Evolutionary conservation across 2,329 filamentous ascomycete genomes (phyloP).

Genomic region (Scedosporium aurantiacum): DNA sequence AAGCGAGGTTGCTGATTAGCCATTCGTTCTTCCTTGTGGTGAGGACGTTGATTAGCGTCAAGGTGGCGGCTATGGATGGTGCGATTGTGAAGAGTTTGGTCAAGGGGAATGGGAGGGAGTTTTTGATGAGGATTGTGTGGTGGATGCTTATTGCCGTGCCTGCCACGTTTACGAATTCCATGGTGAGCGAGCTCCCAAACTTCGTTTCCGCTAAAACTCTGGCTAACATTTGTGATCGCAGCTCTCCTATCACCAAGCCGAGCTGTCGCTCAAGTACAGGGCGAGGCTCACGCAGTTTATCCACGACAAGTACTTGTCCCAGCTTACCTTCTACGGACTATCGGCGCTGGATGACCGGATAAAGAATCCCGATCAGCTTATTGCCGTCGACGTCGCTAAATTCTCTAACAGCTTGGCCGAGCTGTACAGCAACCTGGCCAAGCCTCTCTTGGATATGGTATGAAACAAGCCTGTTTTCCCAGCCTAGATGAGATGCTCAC

Average conservation of each 20-base stretch:
- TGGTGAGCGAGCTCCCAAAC: constrained; percentile 47
- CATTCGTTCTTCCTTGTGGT: constrained; percentile 90
- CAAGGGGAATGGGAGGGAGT: constrained; percentile 81
- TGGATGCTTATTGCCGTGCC: constrained; percentile 98
- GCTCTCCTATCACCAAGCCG: constrained; percentile 94
- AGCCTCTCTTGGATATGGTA: constrained; percentile 87
- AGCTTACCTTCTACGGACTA: constrained; percentile 95
- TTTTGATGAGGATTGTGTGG: constrained; percentile 80
- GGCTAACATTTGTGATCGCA: constrained; percentile 23
- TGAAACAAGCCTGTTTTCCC: constrained; percentile 10
- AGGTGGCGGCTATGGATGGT: constrained; percentile 93
- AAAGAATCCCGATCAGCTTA: constrained; percentile 96
- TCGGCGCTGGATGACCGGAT: constrained; percentile 93
- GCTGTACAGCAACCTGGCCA: constrained; percentile 91
- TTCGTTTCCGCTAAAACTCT: neutral
- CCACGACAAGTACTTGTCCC: constrained; percentile 90
- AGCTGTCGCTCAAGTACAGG: constrained; percentile 84
- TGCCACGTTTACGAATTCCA: constrained; percentile 96
- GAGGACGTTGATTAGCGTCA: constrained; percentile 83
- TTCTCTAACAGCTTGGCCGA: constrained; percentile 94
- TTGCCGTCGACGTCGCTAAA: constrained; percentile 90
- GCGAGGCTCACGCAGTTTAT: constrained; percentile 89
- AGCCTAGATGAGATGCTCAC: neutral
- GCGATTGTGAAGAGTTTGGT: constrained; percentile 86
- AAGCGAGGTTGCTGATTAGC: constrained; percentile 73